These are phyloP conservation scores for Cetraspora pellucida DNA, from an alignment of 192 early-diverging fungal genomes.

Conservation along the genomic window DNA sequence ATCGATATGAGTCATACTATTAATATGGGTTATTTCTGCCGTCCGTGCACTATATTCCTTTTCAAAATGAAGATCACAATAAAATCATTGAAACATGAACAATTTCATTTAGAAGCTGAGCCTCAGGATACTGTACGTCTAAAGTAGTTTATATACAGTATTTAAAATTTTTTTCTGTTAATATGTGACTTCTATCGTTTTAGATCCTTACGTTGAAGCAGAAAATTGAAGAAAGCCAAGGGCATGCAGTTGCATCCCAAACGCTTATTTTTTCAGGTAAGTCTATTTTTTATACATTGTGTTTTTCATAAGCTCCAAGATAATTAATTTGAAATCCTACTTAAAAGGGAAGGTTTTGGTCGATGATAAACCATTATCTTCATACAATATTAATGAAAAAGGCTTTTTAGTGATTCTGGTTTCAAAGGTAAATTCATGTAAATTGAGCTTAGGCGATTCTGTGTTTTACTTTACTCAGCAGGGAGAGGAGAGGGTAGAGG, in stretches of 20 bases:
- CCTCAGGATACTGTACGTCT: constrained; percentile 55
- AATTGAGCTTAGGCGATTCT: too few relatives aligned
- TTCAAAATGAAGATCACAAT: constrained; percentile 78
- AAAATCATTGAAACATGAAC: constrained; percentile 90
- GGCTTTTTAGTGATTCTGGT: constrained; percentile 97
- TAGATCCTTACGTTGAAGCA: constrained; percentile 80
- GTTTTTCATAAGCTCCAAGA: background rate
- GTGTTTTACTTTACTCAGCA: too few relatives aligned
- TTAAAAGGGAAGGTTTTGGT: constrained; percentile 82
- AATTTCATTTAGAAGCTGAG: constrained; percentile 80
- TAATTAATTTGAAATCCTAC: background rate
- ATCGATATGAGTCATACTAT: too few relatives aligned
- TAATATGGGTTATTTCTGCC: too few relatives aligned
- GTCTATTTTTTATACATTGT: background rate
- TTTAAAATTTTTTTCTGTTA: background rate
- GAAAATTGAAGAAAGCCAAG: constrained; percentile 73
- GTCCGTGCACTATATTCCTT: background rate
- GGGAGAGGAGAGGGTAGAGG: too few relatives aligned
- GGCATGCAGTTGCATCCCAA: constrained; percentile 69
- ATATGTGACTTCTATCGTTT: background rate
- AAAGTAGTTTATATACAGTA: background rate
- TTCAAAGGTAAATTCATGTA: constrained; percentile 65
- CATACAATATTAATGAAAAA: constrained; percentile 84
- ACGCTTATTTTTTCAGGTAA: constrained; percentile 89
- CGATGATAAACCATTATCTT: constrained; percentile 73